Base-by-base conservation (phyloP, 2,329 filamentous ascomycete species). In the Nemania sp. region DNA sequence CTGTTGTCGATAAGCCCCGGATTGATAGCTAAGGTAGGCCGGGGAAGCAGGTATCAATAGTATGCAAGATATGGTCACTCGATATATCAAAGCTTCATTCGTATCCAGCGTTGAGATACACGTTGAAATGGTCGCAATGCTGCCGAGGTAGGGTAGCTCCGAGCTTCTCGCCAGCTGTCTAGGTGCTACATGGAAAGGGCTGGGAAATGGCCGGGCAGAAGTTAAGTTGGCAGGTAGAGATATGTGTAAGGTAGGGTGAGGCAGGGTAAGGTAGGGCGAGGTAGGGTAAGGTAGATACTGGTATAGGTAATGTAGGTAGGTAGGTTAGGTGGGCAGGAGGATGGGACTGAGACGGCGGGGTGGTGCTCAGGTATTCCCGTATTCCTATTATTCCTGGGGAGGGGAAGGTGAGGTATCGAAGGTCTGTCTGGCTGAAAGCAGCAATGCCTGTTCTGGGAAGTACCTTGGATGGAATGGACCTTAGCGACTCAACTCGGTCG, bases 111-210 rank as follows among this genome's bases (percentile, higher is more conserved):
- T 37, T 40, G 47, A 58, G 49, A 42, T 49, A 17, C 25, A 18
- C 48, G 55, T 58, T 61, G 18, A 34, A 67, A 60, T 63, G 32
- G 59, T 56, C 39, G 49, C 55, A 56, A 42, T 40, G 32, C 48
- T 60, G 45, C 62, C 64, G 59, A 66, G 67, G 70, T 71, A 77
- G 67, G 70, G 70, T n/a, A 77, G 73, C 73, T 77, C 70, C 64
- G 71, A 76, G 74, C 73, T 77, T 67, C 69, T 72, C 54, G 45
- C 45, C 17, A 51, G 54, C 17, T 60, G 65, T 68, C 43, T 62
- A 73, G 70, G 74, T 79, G 78, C 78, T 75, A 79, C 78, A 77
- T 73, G 72, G 75, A 71, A 70, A 74, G 77, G 78, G 78, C 78
- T 75, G 76, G 77, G 74, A 71, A 59, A 53, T 51, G 40, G 40